A percentile compares a stretch with the other conserved stretches of the same genome.
These are phyloP conservation scores for Trypanosoma lewisi DNA, from an alignment of 208 protist genomes.

Conservation along the genomic window DNA sequence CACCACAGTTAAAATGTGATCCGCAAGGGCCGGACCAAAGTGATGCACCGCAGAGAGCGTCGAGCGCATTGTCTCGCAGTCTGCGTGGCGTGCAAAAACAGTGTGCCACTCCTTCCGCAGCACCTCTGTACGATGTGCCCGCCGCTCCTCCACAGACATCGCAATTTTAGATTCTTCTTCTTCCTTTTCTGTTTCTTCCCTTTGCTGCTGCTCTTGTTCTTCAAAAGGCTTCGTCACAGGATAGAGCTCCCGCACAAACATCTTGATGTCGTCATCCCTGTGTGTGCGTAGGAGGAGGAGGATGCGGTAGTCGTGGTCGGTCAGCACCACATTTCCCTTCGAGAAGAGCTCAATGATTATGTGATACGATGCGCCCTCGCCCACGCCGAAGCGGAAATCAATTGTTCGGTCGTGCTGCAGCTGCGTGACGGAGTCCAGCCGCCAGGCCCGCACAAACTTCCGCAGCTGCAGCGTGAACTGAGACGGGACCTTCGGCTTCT, in stretches of 20 bases:
- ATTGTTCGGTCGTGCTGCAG: constrained; percentile 96
- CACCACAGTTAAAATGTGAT: constrained; percentile 61
- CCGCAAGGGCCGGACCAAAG: constrained; percentile 70
- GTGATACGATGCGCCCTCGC: constrained; percentile 74
- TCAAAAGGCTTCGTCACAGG: constrained; percentile 44
- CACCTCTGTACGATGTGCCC: constrained; percentile 16
- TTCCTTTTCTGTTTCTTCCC: background rate
- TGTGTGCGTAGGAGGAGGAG: constrained; percentile 92
- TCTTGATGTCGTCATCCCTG: constrained; percentile 70
- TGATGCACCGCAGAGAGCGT: constrained; percentile 62
- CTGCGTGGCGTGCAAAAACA: constrained; percentile 38
- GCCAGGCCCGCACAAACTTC: constrained; percentile 94
- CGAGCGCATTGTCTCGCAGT: constrained; percentile 41
- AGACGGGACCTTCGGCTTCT: constrained; percentile 91
- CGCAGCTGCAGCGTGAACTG: constrained; percentile 93
- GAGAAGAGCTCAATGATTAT: constrained; percentile 89
- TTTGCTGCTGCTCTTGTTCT: background rate
- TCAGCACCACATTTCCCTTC: constrained; percentile 97
- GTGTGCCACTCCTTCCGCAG: constrained; percentile 51
- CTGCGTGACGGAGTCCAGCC: constrained; percentile 92
- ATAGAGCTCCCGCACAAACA: constrained; percentile 76
- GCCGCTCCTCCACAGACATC: constrained; percentile 21
- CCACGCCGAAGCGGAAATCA: constrained; percentile 93
- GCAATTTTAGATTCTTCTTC: background rate
- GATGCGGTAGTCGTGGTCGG: constrained; percentile 93